Base-by-base conservation (phyloP, 805 yeast genomes). In the Brettanomyces custersianus region DNA sequence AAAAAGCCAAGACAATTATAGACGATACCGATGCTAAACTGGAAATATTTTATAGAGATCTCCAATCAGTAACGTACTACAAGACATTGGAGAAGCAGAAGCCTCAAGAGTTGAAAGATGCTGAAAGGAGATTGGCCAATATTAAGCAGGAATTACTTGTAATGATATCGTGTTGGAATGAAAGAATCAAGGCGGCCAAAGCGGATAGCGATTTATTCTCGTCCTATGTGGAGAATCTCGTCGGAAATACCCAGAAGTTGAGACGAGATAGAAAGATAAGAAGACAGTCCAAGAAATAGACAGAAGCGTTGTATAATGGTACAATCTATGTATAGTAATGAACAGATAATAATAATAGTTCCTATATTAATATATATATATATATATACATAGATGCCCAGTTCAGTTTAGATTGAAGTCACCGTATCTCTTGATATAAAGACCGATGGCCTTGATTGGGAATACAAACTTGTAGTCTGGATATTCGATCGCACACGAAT, bases 381-480 rank as follows among this genome's bases (percentile, higher is more conserved):
- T 32, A 32, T 16, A 20, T n/a, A 6, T 10, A 7, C 17, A 20
- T 9, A 12, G 6, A 17, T 21, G 9, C 18, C n/a, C 18, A 20
- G n/a, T 12, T 10, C 20, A 31, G n/a, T 21, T 10, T 11, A n/a
- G 19, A 13, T n/a, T 13, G 22, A 32, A 21, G 28, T 54, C 50
- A 25, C 58, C 57, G 35, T 46, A 53, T 23, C 23, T 38, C 29
- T 46, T 29, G n/a, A 39, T 38, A 35, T 49, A 87, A 48, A 90
- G 64, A 1, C 97, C 97, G 29, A 92, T 62, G 0, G 98, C 98
- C 59, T 92, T 92, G 47, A 90, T 81, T 1, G 96, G 80, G 57
- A 92, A 92, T 39, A 86, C 63, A 50, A 80, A 90, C 60, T 81
- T 77, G 60, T 92, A 92, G 50, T 86, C 84, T 27, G 97, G 97